Base-by-base conservation (phyloP, 2,329 filamentous ascomycete species). In the Sporothrix curviconia region DNA sequence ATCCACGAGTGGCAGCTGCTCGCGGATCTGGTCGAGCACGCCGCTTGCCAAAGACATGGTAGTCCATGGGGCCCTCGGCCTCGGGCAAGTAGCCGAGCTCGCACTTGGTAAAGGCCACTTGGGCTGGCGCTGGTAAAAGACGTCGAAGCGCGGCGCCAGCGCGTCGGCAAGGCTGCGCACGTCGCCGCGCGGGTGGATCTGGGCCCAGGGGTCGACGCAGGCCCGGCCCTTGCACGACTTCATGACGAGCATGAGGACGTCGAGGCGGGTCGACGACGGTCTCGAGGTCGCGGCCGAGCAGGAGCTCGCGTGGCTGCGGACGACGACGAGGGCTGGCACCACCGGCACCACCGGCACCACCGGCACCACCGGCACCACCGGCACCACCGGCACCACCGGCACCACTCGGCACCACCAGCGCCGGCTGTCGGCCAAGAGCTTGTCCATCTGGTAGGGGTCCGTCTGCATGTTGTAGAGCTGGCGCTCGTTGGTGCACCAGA, bases 401-500 rank as follows among this genome's bases (percentile, higher is more conserved):
- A n/a, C n/a, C n/a, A n/a, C n/a, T n/a, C n/a, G n/a, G n/a, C n/a
- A n/a, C 64, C 62, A 7, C 28, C 46, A 4, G 39, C 44, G 36
- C 64, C 60, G 2, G 25, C 64, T 40, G 14, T 47, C 8, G 49
- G 59, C 59, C 7, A 64, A 61, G 0, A 78, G 64, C 49, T 83
- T 83, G 42, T 68, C 62, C 17, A 80, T 67, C 64, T 84, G 77
- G 30, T 73, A 71, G 2, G 77, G 78, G 56, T 83, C 80, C 46
- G 55, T 57, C 7, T 17, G 37, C 49, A 56, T 57, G 17, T 87
- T 77, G 65, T 87, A 89, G 2, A 86, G 74, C 66, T 88, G 83
- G 54, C 81, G 78, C 64, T 87, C 83, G 52, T 83, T 82, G 7
- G 72, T 85, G 64, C 85, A 89, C 84, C 85, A 88, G 0, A 86